A percentile compares a stretch with the other conserved stretches of the same genome.
Conservation (phyloP, 2,329 filamentous ascomycete species). For the Neobulgaria alba region DNA sequence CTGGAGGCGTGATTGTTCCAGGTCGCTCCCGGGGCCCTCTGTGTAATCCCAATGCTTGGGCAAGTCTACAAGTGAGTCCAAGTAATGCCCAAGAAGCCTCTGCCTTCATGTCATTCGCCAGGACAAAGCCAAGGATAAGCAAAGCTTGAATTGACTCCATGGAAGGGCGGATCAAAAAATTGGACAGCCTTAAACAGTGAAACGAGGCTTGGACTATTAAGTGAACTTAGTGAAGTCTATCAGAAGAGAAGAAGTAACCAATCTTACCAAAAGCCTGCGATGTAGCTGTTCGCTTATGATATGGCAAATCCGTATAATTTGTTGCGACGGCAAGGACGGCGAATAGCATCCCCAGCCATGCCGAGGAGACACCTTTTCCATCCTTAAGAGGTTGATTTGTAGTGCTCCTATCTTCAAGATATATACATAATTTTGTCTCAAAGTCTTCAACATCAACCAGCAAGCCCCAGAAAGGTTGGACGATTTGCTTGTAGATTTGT, state of each 20-base stretch:
- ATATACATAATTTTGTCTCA: conserved; percentile 55
- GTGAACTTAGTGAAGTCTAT: neutral
- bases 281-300: conserved; percentile 30
- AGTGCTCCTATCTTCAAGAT: conserved; percentile 50
- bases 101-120: conserved; percentile 62
- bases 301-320: conserved; percentile 57
- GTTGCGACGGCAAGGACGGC: conserved; percentile 57
- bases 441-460: conserved; percentile 59
- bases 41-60: conserved; percentile 56
- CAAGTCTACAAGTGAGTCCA: conserved; percentile 55
- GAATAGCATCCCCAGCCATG: conserved; percentile 59
- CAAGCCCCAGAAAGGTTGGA: conserved; percentile 60
- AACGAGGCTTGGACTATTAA: conserved; percentile 38
- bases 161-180: conserved; percentile 54
- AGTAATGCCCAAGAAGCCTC: conserved; percentile 59
- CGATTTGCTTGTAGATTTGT: conserved; percentile 57
- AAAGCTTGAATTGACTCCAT: conserved; percentile 58
- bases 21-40: conserved; percentile 23
- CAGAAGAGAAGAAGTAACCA: neutral
- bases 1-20: conserved; percentile 22
- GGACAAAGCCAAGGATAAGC: conserved; percentile 52
- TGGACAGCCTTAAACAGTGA: conserved; percentile 54
- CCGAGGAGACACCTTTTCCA: conserved; percentile 42
- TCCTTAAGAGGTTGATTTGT: conserved; percentile 28
- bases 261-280: conserved; percentile 41